Percentiles rank a stretch among this genome's conserved stretches.
Evolutionary conservation across 345 rosid species (phyloP).

Genomic region (Eucalyptus regnans): DNA sequence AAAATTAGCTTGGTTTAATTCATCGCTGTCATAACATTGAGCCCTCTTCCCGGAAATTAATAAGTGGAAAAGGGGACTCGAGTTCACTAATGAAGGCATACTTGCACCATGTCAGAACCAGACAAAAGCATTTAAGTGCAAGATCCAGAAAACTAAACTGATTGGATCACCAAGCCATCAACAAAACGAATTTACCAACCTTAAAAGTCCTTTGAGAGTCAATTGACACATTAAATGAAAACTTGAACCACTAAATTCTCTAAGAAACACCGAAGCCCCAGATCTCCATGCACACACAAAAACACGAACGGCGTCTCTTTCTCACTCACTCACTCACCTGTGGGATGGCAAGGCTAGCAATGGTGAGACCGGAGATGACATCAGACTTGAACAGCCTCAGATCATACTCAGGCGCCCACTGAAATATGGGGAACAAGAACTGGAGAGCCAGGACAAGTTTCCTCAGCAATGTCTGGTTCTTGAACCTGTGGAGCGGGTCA

Average conservation of each 20-base stretch:
- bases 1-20: not conserved
- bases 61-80: not conserved
- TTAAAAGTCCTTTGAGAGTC: not conserved
- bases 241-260: not conserved
- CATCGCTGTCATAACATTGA: not conserved
- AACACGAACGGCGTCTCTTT: not conserved
- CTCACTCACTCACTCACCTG: conserved; percentile 43
- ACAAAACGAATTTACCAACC: not conserved
- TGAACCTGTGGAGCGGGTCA: conserved; percentile 79
- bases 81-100: not conserved
- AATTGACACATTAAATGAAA: not conserved
- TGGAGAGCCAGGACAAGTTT: conserved; percentile 55
- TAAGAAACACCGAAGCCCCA: not conserved
- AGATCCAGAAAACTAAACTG: not conserved
- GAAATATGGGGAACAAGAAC: conserved; percentile 64
- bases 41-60: not conserved
- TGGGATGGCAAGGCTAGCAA: conserved; percentile 98
- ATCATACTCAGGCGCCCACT: conserved; percentile 67
- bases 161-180: not conserved
- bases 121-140: not conserved
- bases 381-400: conserved; percentile 68
- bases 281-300: not conserved
- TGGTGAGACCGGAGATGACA: conserved; percentile 91
- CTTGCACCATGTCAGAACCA: not conserved
- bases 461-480: conserved; percentile 52